A percentile compares a stretch with the other conserved stretches of the same genome.
phyloP scores from a whole-genome alignment of 495 filamentous ascomycete species.

The Lasiosphaeris hirsuta region DNA sequence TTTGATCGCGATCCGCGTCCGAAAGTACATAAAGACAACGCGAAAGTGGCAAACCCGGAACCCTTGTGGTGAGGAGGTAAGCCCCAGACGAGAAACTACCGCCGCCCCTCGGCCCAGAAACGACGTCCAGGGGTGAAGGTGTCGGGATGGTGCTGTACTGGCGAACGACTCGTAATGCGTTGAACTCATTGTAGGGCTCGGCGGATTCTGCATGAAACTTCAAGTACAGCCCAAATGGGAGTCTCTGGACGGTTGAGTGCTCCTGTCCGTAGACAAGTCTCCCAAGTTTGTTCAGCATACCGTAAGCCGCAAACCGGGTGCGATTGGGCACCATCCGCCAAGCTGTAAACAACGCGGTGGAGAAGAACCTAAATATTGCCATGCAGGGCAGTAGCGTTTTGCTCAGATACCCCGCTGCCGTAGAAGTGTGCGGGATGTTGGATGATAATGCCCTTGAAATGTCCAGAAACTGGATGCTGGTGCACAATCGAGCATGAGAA shows the following conservation, averaged over 20 bases:
- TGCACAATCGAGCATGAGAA: conserved; percentile 26
- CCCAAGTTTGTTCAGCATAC: conserved; percentile 21
- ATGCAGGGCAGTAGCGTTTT: background rate
- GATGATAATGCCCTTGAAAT: conserved; percentile 14
- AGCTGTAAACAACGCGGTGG: background rate
- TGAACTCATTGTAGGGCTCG: conserved; percentile 26
- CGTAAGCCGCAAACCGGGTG: conserved; percentile 21
- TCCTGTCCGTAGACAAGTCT: conserved; percentile 19
- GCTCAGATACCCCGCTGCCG: background rate
- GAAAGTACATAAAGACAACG: conserved; percentile 24
- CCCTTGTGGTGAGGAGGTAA: conserved; percentile 23
- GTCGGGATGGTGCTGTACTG: conserved; percentile 27
- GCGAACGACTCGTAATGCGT: conserved; percentile 26
- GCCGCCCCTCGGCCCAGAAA: background rate
- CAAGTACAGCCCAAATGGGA: conserved; percentile 36
- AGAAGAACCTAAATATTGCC: background rate
- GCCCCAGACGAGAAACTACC: background rate
- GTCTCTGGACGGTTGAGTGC: conserved; percentile 19
- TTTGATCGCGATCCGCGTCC: conserved; percentile 18
- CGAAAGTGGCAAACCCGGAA: conserved; percentile 24
- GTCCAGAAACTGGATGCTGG: conserved; percentile 22
- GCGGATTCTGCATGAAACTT: conserved; percentile 21
- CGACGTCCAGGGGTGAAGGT: conserved; percentile 24
- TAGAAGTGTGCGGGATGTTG: background rate
- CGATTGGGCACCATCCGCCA: conserved; percentile 22